Conservation (phyloP, 805 yeast genomes). For the Hanseniaspora lachancei region DNA sequence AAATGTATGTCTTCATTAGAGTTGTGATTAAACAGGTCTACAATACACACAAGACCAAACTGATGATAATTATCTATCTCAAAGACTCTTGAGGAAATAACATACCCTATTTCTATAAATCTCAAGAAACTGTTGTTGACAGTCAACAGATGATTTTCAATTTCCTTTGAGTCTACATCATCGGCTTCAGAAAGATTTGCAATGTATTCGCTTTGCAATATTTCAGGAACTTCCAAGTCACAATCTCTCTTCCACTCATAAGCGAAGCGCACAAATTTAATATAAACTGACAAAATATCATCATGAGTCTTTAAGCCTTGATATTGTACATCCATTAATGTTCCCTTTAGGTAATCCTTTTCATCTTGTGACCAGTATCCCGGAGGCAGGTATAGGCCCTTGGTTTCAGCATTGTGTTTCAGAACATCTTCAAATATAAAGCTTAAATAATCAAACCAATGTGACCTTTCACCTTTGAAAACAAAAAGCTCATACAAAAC, state of each 20-base stretch:
- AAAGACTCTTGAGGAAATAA: conserved; percentile 68
- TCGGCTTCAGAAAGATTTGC: conserved; percentile 16
- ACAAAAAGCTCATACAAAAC: conserved; percentile 54
- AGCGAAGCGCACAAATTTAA: conserved; percentile 27
- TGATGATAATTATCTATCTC: conserved; percentile 65
- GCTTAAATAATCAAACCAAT: conserved; percentile 60
- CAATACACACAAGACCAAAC: conserved; percentile 75
- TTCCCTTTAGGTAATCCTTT: conserved; percentile 37
- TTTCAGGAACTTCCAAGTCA: conserved; percentile 23
- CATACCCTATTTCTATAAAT: conserved; percentile 47
- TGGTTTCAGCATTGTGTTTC: conserved; percentile 19
- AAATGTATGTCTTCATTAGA: conserved; percentile 55
- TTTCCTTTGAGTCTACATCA: not conserved
- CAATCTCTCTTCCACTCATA: conserved; percentile 24
- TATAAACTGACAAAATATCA: conserved; percentile 32
- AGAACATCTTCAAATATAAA: conserved; percentile 33
- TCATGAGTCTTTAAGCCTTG: conserved; percentile 23
- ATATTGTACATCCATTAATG: conserved; percentile 50
- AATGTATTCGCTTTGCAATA: conserved; percentile 21
- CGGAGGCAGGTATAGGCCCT: conserved; percentile 38
- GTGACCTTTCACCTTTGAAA: conserved; percentile 43
- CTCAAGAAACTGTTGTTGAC: conserved; percentile 25
- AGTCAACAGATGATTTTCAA: conserved; percentile 3
- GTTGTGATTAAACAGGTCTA: conserved; percentile 74
- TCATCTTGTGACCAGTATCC: conserved; percentile 49